Percentiles rank a stretch among this genome's conserved stretches.
Evolutionary conservation across 805 yeast genomes (phyloP).

Genomic region (Clavispora phyllophila): DNA sequence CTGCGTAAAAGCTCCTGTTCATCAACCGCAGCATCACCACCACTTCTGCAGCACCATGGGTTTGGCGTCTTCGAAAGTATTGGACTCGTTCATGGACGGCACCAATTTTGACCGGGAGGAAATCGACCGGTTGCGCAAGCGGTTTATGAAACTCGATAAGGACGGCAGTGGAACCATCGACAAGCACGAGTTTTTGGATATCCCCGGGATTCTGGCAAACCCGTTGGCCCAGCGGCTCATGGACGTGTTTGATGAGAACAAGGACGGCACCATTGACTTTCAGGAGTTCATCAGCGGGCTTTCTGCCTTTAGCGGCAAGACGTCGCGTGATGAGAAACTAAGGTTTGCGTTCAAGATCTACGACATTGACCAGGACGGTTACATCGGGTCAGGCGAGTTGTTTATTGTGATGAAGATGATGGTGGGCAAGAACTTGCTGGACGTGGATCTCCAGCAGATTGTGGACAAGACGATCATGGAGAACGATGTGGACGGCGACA

Average conservation of each 20-base stretch:
- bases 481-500: constrained; percentile 92
- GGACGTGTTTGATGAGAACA: constrained; percentile 92
- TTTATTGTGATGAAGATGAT: constrained; percentile 89
- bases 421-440: constrained; percentile 91
- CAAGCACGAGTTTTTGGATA: constrained; percentile 80
- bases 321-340: constrained; percentile 75
- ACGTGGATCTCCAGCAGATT: constrained; percentile 85
- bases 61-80: constrained; percentile 49
- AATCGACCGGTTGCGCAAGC: constrained; percentile 81
- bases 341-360: constrained; percentile 88
- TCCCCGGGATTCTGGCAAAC: constrained; percentile 87
- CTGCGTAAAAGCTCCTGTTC: background rate
- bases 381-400: constrained; percentile 89
- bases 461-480: constrained; percentile 97
- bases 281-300: constrained; percentile 87
- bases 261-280: constrained; percentile 90
- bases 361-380: constrained; percentile 95
- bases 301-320: constrained; percentile 82
- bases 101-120: constrained; percentile 88
- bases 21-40: background rate
- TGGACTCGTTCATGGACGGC: constrained; percentile 73
- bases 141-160: constrained; percentile 92
- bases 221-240: constrained; percentile 87
- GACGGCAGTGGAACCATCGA: constrained; percentile 93
- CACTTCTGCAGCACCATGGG: constrained; percentile 42